Conservation (phyloP, 495 filamentous ascomycete genomes). For the Aspergillus hancockii region DNA sequence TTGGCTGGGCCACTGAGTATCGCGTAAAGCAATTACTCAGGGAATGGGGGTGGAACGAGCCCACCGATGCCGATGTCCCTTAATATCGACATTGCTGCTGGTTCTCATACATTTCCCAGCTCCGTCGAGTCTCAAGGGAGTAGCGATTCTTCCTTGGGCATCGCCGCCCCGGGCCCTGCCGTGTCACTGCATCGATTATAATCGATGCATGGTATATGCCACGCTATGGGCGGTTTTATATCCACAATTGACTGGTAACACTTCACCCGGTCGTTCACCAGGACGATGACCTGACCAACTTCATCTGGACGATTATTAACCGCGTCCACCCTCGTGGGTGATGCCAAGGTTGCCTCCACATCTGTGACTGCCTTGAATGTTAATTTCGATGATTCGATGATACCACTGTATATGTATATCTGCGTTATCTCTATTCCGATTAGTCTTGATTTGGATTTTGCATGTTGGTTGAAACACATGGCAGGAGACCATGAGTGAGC, state of each 20-base stretch:
- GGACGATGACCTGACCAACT: neutral
- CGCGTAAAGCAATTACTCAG: slow-evolving; percentile 56
- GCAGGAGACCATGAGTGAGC: neutral
- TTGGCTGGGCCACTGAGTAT: slow-evolving; percentile 66
- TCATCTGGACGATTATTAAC: neutral
- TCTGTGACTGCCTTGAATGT: neutral
- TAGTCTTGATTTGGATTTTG: neutral
- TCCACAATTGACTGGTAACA: neutral
- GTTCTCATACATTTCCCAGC: neutral
- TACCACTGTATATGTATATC: slow-evolving; percentile 4
- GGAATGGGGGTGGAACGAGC: slow-evolving; percentile 56
- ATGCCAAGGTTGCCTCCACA: neutral
- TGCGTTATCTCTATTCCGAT: neutral
- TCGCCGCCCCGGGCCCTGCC: neutral
- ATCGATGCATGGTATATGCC: neutral
- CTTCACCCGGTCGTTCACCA: neutral
- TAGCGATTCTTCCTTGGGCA: neutral
- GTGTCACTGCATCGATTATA: neutral
- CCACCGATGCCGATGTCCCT: slow-evolving; percentile 5
- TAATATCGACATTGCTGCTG: slow-evolving; percentile 2
- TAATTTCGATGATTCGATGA: neutral
- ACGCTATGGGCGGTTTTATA: neutral
- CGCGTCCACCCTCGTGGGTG: neutral
- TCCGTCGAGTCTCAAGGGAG: neutral
- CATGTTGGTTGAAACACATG: neutral